phyloP scores from a whole-genome alignment of 805 yeast genomes.

The Pichia thaimueangensis region DNA sequence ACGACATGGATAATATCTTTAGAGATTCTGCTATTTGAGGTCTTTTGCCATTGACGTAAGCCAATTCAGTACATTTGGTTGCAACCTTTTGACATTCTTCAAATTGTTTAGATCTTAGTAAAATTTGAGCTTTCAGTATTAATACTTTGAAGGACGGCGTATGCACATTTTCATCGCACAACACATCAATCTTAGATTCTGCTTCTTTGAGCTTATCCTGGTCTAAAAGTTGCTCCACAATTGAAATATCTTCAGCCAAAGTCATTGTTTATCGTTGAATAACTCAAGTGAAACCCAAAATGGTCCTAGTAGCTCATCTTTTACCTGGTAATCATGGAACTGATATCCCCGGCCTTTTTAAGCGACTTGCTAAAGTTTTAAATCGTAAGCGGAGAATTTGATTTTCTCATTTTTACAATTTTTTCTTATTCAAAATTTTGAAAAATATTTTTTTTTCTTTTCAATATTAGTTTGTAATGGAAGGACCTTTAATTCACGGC shows the following conservation, averaged over 20 bases:
- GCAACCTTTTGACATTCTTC: slow-evolving; percentile 44
- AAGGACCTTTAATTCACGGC: too few relatives aligned
- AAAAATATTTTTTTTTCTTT: too few relatives aligned
- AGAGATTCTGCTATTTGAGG: slow-evolving; percentile 41
- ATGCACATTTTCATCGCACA: slow-evolving; percentile 30
- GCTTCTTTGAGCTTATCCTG: slow-evolving; percentile 42
- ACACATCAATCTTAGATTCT: slow-evolving; percentile 32
- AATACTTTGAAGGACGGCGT: slow-evolving; percentile 43
- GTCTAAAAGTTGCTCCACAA: slow-evolving; percentile 39
- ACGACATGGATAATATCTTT: slow-evolving; percentile 44
- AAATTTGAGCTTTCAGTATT: slow-evolving; percentile 42
- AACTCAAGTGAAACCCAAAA: too few relatives aligned
- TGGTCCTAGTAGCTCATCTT: too few relatives aligned
- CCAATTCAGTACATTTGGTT: slow-evolving; percentile 35
- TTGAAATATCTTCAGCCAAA: slow-evolving; percentile 20
- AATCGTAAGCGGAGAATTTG: too few relatives aligned
- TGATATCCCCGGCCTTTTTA: too few relatives aligned
- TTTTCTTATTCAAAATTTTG: too few relatives aligned
- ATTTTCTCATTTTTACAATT: too few relatives aligned
- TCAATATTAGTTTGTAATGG: too few relatives aligned
- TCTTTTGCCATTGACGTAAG: slow-evolving; percentile 41
- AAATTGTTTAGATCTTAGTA: slow-evolving; percentile 41
- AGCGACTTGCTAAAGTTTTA: too few relatives aligned
- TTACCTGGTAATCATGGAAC: too few relatives aligned
- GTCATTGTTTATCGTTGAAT: too few relatives aligned